These are phyloP conservation scores for Pelomyxa schiedti DNA, from an alignment of 78 protist genomes.

Conservation along the genomic window DNA sequence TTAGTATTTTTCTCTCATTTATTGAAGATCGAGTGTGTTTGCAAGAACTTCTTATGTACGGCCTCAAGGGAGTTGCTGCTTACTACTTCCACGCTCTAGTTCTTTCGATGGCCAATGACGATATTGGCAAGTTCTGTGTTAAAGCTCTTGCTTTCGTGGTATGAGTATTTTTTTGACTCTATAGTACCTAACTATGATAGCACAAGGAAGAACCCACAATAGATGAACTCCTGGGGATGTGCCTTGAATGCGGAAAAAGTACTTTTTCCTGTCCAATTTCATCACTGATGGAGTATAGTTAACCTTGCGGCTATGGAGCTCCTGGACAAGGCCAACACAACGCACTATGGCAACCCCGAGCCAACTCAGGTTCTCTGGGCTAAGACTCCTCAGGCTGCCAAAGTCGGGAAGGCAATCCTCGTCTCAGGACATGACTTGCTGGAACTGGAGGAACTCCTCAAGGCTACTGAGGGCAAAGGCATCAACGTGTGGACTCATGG, in stretches of 20 bases:
- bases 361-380: slow-evolving; percentile 2
- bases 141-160: slow-evolving; percentile 12
- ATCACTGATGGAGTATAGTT: too few species aligned
- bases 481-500: slow-evolving; percentile 83
- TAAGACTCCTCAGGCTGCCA: slow-evolving; percentile 9
- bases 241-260: slow-evolving; percentile 38
- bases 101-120: neutral
- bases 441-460: slow-evolving; percentile 32
- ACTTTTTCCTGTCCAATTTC: too few species aligned
- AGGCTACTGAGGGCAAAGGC: slow-evolving; percentile 45
- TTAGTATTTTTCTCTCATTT: neutral
- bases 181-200: neutral
- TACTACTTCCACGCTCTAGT: slow-evolving; percentile 36
- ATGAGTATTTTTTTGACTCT: neutral
- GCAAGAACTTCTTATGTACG: slow-evolving; percentile 56
- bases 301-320: slow-evolving; percentile 31
- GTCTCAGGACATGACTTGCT: slow-evolving; percentile 65
- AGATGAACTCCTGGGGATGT: slow-evolving; percentile 8
- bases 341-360: slow-evolving; percentile 23
- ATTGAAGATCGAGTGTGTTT: neutral
- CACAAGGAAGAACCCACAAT: neutral
- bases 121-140: slow-evolving; percentile 1
- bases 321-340: slow-evolving; percentile 25
- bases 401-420: slow-evolving; percentile 40
- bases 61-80: slow-evolving; percentile 64